Conservation (phyloP, 495 filamentous ascomycete genomes). For the Aspergillus avenaceus region DNA sequence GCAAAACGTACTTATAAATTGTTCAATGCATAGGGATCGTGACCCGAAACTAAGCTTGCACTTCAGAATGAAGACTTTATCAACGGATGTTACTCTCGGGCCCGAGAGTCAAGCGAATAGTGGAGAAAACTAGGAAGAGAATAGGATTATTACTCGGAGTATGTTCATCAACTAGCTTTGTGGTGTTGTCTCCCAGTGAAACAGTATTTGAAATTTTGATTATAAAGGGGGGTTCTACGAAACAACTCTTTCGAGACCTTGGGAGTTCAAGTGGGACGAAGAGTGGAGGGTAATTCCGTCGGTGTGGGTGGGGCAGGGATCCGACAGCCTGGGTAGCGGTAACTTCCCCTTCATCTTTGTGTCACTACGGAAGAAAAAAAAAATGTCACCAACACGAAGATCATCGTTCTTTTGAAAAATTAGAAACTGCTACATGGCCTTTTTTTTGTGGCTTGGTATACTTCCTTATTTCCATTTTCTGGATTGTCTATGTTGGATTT, state of each 20-base stretch:
- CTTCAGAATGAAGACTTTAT: too few relatives aligned
- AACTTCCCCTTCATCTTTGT: conserved; percentile 12
- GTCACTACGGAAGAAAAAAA: conserved; percentile 1
- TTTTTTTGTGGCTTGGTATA: too few relatives aligned
- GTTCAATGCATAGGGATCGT: too few relatives aligned
- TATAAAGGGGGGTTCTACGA: not conserved
- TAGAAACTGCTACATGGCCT: too few relatives aligned
- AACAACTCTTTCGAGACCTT: conserved; percentile 1
- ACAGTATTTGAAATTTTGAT: conserved; percentile 9
- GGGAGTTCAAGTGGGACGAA: conserved; percentile 10
- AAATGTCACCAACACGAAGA: not conserved
- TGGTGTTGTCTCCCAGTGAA: not conserved
- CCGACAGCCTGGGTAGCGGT: conserved; percentile 24
- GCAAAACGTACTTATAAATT: too few relatives aligned
- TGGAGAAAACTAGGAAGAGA: not conserved
- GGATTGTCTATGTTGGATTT: not conserved
- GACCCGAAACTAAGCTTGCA: too few relatives aligned
- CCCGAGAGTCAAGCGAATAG: not conserved
- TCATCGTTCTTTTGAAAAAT: too few relatives aligned
- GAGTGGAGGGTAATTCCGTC: conserved; percentile 12
- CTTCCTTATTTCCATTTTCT: not conserved
- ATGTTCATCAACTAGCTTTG: not conserved
- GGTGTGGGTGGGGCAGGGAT: conserved; percentile 15
- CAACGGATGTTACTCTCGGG: not conserved
- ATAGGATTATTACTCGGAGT: not conserved